Evolutionary conservation across 768 basidiomycete species (phyloP).

Genomic region (Hypsizygus marmoreus): DNA sequence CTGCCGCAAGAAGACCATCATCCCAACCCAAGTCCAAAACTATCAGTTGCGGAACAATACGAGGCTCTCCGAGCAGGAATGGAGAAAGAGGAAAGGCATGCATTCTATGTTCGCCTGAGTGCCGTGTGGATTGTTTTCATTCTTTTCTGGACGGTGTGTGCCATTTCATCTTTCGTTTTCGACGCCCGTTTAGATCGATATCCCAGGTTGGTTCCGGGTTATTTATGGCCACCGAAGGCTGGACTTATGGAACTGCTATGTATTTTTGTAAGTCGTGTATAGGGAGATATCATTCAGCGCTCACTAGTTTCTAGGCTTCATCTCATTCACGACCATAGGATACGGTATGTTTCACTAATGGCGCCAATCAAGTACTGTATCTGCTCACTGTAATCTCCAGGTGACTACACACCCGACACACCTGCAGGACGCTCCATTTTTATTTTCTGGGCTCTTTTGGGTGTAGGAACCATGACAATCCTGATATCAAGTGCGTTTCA

Average conservation of each 20-base stretch:
- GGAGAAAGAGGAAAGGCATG: slow-evolving; percentile 50
- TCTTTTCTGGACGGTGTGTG: slow-evolving; percentile 73
- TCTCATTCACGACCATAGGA: slow-evolving; percentile 75
- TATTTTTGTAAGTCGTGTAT: slow-evolving; percentile 65
- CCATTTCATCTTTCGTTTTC: neutral
- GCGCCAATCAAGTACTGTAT: no score
- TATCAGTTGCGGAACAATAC: slow-evolving; percentile 28
- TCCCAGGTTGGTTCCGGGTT: slow-evolving; percentile 65
- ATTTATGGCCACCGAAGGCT: slow-evolving; percentile 69
- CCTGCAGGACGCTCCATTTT: slow-evolving; percentile 77
- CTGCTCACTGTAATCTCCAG: slow-evolving; percentile 28
- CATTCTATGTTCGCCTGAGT: slow-evolving; percentile 55
- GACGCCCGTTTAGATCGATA: neutral
- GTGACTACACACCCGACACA: slow-evolving; percentile 63
- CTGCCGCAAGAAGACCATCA: neutral
- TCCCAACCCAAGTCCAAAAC: neutral
- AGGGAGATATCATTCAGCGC: neutral
- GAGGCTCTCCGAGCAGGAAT: slow-evolving; percentile 30
- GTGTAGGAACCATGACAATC: slow-evolving; percentile 76
- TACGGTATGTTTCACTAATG: slow-evolving; percentile 41
- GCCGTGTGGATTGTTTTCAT: slow-evolving; percentile 66
- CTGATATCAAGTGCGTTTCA: slow-evolving; percentile 61
- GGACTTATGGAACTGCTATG: slow-evolving; percentile 61
- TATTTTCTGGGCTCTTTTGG: slow-evolving; percentile 76
- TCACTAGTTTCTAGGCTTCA: slow-evolving; percentile 49